Conservation (phyloP, 768 basidiomycete species). For the Boletellus ananas region DNA sequence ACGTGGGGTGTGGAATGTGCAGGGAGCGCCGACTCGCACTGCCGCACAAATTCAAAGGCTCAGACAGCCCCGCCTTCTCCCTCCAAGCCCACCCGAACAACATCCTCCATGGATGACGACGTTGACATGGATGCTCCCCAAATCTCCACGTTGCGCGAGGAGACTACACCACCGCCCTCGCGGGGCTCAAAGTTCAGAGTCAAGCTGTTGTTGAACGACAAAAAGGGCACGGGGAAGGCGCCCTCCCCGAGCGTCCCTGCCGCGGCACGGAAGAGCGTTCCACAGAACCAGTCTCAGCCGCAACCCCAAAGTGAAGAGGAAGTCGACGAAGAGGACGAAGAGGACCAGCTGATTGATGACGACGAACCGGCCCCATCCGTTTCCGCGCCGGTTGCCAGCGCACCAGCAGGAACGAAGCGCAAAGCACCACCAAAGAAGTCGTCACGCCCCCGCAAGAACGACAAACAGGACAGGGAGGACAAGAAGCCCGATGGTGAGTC, state of each 20-base stretch:
- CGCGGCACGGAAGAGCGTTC: conserved; percentile 18
- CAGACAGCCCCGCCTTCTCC: background rate
- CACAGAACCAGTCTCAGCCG: conserved; percentile 17
- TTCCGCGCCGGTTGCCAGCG: conserved; percentile 24
- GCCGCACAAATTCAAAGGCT: background rate
- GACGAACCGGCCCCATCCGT: conserved; percentile 35
- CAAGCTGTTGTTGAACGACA: conserved; percentile 48
- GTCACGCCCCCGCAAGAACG: conserved; percentile 50
- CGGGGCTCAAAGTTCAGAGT: conserved; percentile 42
- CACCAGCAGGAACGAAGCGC: conserved; percentile 43
- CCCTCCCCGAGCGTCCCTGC: conserved; percentile 28
- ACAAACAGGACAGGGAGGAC: conserved; percentile 43
- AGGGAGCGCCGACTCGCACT: background rate
- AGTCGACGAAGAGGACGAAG: conserved; percentile 62
- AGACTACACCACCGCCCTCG: conserved; percentile 62
- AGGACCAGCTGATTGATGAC: conserved; percentile 80
- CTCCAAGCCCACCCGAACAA: background rate
- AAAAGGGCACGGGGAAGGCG: conserved; percentile 35
- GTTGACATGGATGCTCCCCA: conserved; percentile 77
- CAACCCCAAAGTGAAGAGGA: conserved; percentile 41
- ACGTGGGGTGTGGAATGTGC: conserved; percentile 1
- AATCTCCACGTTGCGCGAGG: conserved; percentile 74
- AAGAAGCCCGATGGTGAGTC: conserved; percentile 45
- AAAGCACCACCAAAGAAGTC: conserved; percentile 47
- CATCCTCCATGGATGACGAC: conserved; percentile 36